These are phyloP conservation scores for Dianthus caryophyllus DNA, from an alignment of 148 eudicot genomes.

Conservation along the genomic window DNA sequence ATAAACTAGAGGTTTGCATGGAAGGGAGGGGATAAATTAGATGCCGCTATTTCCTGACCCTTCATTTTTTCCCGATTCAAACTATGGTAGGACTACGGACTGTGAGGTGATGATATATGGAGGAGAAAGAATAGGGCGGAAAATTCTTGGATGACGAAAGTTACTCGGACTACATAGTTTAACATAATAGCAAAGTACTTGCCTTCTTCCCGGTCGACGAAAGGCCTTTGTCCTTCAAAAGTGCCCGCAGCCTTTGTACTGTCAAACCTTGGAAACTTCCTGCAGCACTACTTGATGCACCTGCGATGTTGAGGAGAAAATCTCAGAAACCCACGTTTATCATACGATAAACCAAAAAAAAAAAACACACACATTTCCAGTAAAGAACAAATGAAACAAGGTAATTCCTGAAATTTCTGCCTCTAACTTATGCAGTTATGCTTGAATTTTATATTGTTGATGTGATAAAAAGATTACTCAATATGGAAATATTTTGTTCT, in stretches of 20 bases:
- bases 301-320: conserved; percentile 34
- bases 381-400: neutral
- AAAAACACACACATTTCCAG: neutral
- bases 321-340: neutral
- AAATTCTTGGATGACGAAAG: no score
- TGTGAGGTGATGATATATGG: no score
- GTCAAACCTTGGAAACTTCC: conserved; percentile 55
- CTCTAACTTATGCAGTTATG: no score
- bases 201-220: conserved; percentile 72
- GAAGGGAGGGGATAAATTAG: neutral
- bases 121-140: no score
- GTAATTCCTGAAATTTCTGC: neutral
- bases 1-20: neutral
- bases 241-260: conserved; percentile 71
- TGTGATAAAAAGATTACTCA: no score
- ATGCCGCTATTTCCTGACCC: neutral
- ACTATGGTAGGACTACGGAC: no score
- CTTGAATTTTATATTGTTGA: no score
- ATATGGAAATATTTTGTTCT: no score
- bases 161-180: no score
- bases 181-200: conserved; percentile 27
- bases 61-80: neutral
- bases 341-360: neutral
- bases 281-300: conserved; percentile 39
- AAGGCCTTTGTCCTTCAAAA: conserved; percentile 79